phyloP scores from a whole-genome alignment of 2,329 filamentous ascomycete genomes.

The Geoglossum cookeanum region DNA sequence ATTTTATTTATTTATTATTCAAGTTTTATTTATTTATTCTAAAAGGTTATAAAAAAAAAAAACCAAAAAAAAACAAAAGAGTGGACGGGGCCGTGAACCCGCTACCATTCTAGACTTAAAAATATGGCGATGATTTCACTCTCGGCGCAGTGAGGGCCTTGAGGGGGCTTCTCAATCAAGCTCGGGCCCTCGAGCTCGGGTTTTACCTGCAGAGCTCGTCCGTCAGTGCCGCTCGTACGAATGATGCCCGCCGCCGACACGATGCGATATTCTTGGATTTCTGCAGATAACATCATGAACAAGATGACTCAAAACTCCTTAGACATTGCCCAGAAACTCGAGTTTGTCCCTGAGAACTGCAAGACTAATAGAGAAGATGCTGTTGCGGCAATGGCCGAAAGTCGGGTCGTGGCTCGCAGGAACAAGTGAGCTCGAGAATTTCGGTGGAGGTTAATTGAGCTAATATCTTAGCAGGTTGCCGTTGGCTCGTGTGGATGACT shows the following conservation, averaged over 20 bases:
- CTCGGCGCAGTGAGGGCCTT: not conserved
- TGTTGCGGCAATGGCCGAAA: slow-evolving; percentile 11
- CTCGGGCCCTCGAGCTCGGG: slow-evolving; percentile 10
- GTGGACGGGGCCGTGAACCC: slow-evolving; percentile 12
- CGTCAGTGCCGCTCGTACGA: slow-evolving; percentile 16
- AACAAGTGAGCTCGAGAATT: slow-evolving; percentile 10
- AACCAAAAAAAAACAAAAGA: slow-evolving; percentile 31
- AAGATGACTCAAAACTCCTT: slow-evolving; percentile 11
- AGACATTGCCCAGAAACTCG: slow-evolving; percentile 8
- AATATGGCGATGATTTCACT: slow-evolving; percentile 7
- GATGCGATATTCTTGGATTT: slow-evolving; percentile 14
- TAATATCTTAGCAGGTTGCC: not conserved
- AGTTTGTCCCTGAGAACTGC: slow-evolving; percentile 5
- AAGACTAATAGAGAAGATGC: slow-evolving; percentile 10
- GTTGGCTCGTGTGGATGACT: slow-evolving; percentile 11
- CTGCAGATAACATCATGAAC: slow-evolving; percentile 4
- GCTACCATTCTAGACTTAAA: slow-evolving; percentile 11
- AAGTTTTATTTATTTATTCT: too few relatives aligned
- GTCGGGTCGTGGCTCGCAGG: slow-evolving; percentile 14
- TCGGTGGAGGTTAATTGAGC: slow-evolving; percentile 12
- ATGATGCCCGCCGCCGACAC: slow-evolving; percentile 9
- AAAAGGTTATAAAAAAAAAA: too few relatives aligned
- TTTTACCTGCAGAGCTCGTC: slow-evolving; percentile 12
- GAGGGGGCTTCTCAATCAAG: slow-evolving; percentile 7
- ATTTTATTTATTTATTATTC: too few relatives aligned